Evolutionary conservation across 768 basidiomycete species (phyloP).

Genomic region (Mycena alexandri): DNA sequence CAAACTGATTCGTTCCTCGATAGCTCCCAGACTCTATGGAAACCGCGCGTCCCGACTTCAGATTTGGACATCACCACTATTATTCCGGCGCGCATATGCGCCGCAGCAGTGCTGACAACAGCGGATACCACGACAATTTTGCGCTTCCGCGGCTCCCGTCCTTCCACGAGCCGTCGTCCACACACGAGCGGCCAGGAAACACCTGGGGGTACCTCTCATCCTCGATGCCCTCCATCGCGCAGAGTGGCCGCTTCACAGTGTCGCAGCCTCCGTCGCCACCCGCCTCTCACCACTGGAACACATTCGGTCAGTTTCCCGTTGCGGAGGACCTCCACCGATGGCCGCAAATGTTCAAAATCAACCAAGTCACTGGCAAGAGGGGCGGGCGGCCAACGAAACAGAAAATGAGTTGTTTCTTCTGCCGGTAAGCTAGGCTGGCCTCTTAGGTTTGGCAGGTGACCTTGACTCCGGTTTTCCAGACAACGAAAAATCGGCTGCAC

Average conservation of each 20-base stretch:
- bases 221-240: constrained; percentile 15
- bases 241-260: background rate
- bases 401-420: constrained; percentile 30
- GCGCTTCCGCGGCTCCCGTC: constrained; percentile 2
- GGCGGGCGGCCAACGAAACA: constrained; percentile 14
- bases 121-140: background rate
- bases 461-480: no score
- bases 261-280: constrained; percentile 5
- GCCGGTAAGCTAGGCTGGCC: background rate
- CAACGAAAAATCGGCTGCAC: constrained; percentile 30
- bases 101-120: background rate
- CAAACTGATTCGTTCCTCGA: background rate
- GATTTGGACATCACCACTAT: background rate
- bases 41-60: constrained; percentile 10
- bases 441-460: no score
- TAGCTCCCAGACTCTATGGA: constrained; percentile 17
- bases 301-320: constrained; percentile 10
- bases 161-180: background rate
- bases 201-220: constrained; percentile 6
- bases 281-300: background rate
- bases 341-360: constrained; percentile 30
- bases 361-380: constrained; percentile 27
- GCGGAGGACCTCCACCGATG: constrained; percentile 19
- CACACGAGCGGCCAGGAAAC: background rate
- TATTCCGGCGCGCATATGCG: background rate